phyloP scores from a whole-genome alignment of 1,284 basidiomycete genomes.

The Ceratobasidium sp. region DNA sequence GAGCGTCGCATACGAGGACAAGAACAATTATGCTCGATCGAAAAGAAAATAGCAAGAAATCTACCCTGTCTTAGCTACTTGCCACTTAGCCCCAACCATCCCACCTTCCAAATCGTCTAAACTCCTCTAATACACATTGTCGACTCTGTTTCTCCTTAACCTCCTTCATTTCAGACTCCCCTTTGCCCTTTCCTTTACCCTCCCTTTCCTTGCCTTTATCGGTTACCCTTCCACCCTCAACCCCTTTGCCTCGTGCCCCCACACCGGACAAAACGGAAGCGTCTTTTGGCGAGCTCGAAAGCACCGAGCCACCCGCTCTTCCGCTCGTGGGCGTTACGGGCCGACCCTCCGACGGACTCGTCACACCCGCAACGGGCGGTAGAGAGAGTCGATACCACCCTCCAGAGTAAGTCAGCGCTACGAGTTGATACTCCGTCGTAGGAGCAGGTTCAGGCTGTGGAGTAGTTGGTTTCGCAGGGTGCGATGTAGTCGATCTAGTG shows the following conservation, averaged over 20 bases:
- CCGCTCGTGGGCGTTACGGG: constrained; percentile 21
- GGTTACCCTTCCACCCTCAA: constrained; percentile 10
- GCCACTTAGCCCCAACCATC: constrained; percentile 71
- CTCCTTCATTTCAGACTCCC: constrained; percentile 52
- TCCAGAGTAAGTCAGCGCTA: constrained; percentile 87
- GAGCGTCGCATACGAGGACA: neutral
- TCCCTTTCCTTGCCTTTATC: constrained; percentile 62
- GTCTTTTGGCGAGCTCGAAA: constrained; percentile 39
- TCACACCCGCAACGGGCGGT: constrained; percentile 56
- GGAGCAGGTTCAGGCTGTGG: constrained; percentile 39
- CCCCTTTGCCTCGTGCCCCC: constrained; percentile 11
- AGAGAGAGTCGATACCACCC: constrained; percentile 92
- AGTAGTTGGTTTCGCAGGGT: constrained; percentile 28
- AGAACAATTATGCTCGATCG: neutral
- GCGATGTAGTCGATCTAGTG: constrained; percentile 29
- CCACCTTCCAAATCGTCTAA: constrained; percentile 81
- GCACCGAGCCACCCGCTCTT: constrained; percentile 17
- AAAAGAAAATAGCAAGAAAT: neutral
- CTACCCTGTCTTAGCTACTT: neutral
- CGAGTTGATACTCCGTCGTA: constrained; percentile 73
- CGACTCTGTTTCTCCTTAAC: constrained; percentile 53
- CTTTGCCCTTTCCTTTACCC: constrained; percentile 67
- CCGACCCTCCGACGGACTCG: constrained; percentile 47
- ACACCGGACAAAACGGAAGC: constrained; percentile 15
- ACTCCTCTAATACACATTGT: constrained; percentile 77